These are phyloP conservation scores for Solanum etuberosum DNA, from an alignment of 257 asterid species.

Conservation along the genomic window DNA sequence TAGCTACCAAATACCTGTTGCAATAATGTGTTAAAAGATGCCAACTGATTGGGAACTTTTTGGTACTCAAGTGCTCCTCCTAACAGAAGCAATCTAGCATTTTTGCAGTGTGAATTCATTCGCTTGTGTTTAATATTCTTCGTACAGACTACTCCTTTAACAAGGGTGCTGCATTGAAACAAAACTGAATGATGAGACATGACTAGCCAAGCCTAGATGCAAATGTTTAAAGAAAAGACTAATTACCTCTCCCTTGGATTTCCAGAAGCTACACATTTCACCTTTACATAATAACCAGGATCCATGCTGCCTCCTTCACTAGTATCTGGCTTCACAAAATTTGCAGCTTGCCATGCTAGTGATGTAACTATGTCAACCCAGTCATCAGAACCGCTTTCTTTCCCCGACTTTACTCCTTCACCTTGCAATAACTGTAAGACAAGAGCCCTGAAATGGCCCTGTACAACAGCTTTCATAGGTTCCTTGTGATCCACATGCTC, in stretches of 20 bases:
- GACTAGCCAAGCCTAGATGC: background rate
- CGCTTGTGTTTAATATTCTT: constrained; percentile 95
- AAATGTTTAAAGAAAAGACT: constrained; percentile 18
- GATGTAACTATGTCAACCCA: constrained; percentile 70
- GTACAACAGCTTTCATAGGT: constrained; percentile 42
- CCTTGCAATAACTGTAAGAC: constrained; percentile 76
- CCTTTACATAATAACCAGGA: constrained; percentile 77
- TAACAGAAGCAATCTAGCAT: constrained; percentile 67
- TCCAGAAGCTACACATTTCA: constrained; percentile 93
- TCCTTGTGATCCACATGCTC: constrained; percentile 33
- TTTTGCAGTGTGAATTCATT: constrained; percentile 80
- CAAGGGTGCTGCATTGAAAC: constrained; percentile 50
- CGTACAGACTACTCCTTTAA: constrained; percentile 88
- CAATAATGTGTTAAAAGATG: constrained; percentile 72
- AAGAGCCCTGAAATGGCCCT: constrained; percentile 87
- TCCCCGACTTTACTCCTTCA: constrained; percentile 37
- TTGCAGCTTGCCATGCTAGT: constrained; percentile 88
- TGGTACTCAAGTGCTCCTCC: constrained; percentile 96
- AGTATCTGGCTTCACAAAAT: constrained; percentile 76
- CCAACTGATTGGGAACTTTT: constrained; percentile 74
- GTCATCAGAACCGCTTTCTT: constrained; percentile 32
- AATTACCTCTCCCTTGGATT: constrained; percentile 64
- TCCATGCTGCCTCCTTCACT: constrained; percentile 98
- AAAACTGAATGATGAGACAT: background rate
- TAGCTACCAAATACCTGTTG: constrained; percentile 49